Evolutionary conservation across 495 filamentous ascomycete genomes (phyloP).

Genomic region (Talaromyces stipitatus): DNA sequence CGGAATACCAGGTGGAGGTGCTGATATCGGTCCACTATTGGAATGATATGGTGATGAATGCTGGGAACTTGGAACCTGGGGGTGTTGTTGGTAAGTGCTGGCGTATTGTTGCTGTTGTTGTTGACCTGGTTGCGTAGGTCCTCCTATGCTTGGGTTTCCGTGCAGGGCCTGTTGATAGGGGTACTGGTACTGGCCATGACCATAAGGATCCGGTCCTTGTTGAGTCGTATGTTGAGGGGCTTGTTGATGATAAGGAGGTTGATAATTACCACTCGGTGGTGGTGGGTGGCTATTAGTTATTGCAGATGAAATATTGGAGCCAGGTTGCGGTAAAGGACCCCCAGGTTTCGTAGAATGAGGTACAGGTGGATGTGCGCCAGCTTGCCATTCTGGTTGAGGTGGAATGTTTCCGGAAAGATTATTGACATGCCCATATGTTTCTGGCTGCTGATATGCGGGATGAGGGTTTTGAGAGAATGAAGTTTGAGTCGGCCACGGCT

Average conservation of each 20-base stretch:
- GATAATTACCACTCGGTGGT: background rate
- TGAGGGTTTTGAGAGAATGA: background rate
- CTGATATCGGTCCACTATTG: background rate
- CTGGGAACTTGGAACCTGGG: background rate
- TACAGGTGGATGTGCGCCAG: background rate
- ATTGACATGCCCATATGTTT: background rate
- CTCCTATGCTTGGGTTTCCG: background rate
- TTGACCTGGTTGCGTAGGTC: background rate
- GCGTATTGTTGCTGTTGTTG: background rate
- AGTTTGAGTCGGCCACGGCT: background rate
- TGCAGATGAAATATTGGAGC: background rate
- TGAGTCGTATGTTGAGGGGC: background rate
- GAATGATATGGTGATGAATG: background rate
- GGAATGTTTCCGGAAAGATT: background rate
- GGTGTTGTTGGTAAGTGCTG: background rate
- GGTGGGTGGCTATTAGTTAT: background rate
- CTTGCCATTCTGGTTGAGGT: slow-evolving; percentile 3
- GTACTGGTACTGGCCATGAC: background rate
- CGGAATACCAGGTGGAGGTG: background rate
- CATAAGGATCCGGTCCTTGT: background rate
- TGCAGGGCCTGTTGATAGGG: background rate
- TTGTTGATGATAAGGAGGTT: background rate
- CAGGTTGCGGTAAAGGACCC: background rate
- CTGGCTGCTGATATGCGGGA: background rate
- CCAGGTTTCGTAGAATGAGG: slow-evolving; percentile 6